Evolutionary conservation across 2,329 filamentous ascomycete genomes (phyloP).

Genomic region (Fusarium sp.): DNA sequence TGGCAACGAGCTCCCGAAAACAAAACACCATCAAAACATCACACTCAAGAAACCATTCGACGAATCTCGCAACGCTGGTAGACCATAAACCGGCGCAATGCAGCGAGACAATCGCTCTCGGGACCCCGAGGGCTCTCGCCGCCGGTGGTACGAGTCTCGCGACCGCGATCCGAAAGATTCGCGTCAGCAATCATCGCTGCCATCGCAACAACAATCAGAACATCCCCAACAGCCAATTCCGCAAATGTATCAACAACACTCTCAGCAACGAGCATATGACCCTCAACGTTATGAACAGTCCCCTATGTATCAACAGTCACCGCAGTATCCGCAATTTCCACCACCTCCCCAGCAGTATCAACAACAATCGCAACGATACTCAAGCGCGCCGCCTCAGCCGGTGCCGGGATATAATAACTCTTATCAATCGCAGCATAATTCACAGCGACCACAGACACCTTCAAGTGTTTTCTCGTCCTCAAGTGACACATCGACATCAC

Average conservation of each 20-base stretch:
- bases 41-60: constrained; percentile 6
- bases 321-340: constrained; percentile 29
- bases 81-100: constrained; percentile 52
- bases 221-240: constrained; percentile 24
- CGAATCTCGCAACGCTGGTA: constrained; percentile 36
- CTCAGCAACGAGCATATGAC: constrained; percentile 21
- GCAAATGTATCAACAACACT: constrained; percentile 31
- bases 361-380: constrained; percentile 30
- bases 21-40: constrained; percentile 44
- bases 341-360: constrained; percentile 27
- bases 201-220: constrained; percentile 30
- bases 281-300: constrained; percentile 33
- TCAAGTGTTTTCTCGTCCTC: constrained; percentile 53
- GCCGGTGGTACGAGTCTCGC: constrained; percentile 54
- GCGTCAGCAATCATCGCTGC: constrained; percentile 30
- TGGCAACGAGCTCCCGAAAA: constrained; percentile 41
- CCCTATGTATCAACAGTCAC: constrained; percentile 33
- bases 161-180: constrained; percentile 46
- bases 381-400: constrained; percentile 30
- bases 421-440: constrained; percentile 27
- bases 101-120: constrained; percentile 65
- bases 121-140: constrained; percentile 64
- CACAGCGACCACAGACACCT: constrained; percentile 43
- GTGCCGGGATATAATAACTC: constrained; percentile 29
- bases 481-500: constrained; percentile 66